Evolutionary conservation across 2,329 filamentous ascomycete species (phyloP), one percentile per base, ranked within the genome.

Genomic region (Aspergillus sp.): DNA sequence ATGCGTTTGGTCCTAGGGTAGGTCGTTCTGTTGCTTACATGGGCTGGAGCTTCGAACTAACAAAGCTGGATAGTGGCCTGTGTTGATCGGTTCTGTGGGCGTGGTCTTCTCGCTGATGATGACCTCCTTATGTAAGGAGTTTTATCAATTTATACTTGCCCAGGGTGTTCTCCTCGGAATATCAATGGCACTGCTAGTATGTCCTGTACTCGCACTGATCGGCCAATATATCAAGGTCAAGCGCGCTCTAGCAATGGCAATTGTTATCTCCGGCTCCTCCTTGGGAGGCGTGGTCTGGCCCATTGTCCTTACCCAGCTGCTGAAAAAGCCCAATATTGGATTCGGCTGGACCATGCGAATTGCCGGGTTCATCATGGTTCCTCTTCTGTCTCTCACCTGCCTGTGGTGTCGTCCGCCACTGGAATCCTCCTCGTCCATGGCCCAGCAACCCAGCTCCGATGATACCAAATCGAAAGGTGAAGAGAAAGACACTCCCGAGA

Each of bases 311-410:
- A 62, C 72, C 12, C 62, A 70, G 20, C 52, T 75, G 2, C 54
- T 76, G 5, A 63, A 71, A 7, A 68, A 65, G 1, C 60, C 61
- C 9, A 60, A 49, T 0, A 50, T 75, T 2, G 65, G 71, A 0
- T 76, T 71, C 60, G 68, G 60, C 45, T 79, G 71, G 78, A 79
- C 65, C 24, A 77, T 72, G 66, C 69, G 76, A 4, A 74, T 71
- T 10, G 68, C 77, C 3, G 78, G 72, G 1, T 80, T 80, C 39
- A 73, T 73, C 18, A 78, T 79, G 74, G 60, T 78, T 2, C 75
- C 76, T 4, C 63, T 76, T 3, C 63, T 79, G 5, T 54, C 50
- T 0, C 59, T 78, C 29, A 62, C 73, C 2, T 75, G 71, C 51
- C 6, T 69, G 10, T 52, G 62, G 49, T 56, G 69, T 58, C 57